phyloP scores from a whole-genome alignment of 2,329 filamentous ascomycete species.

The Penicillium sp. region DNA sequence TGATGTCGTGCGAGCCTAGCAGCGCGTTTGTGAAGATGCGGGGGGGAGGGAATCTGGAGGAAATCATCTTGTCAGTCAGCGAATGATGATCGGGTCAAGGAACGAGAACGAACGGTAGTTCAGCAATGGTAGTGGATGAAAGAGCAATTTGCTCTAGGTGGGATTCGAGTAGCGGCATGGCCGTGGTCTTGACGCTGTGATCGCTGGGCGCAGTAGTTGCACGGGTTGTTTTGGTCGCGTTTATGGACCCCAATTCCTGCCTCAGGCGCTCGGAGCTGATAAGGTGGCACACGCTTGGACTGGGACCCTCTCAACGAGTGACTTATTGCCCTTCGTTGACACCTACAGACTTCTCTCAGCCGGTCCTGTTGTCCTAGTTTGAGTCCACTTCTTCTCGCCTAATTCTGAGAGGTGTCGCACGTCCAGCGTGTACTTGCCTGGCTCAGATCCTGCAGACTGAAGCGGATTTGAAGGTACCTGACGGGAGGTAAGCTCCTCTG shows the following conservation, averaged over 20 bases:
- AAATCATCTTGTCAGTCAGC: slow-evolving; percentile 10
- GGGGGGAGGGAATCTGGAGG: slow-evolving; percentile 75
- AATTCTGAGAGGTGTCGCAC: too few species aligned
- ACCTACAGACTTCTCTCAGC: too few species aligned
- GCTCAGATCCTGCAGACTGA: too few species aligned
- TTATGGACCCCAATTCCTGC: slow-evolving; percentile 6
- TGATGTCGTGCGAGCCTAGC: slow-evolving; percentile 86
- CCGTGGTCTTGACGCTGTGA: slow-evolving; percentile 13
- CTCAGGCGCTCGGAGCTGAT: slow-evolving; percentile 12
- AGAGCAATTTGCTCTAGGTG: slow-evolving; percentile 77
- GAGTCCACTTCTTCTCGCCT: too few species aligned
- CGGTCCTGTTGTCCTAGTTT: too few species aligned
- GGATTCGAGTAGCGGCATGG: slow-evolving; percentile 68
- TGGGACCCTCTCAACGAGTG: background rate
- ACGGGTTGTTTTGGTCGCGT: background rate
- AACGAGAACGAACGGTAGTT: slow-evolving; percentile 62
- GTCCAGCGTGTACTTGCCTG: too few species aligned
- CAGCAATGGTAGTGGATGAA: slow-evolving; percentile 74
- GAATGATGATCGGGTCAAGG: background rate
- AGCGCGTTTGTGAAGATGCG: slow-evolving; percentile 95
- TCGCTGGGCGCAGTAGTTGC: background rate
- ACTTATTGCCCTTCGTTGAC: background rate
- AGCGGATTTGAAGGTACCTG: too few species aligned
- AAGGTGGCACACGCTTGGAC: background rate
- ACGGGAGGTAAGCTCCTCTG: slow-evolving; percentile 30